Evolutionary conservation across 108 stramenopile genomes (phyloP).

Genomic region (Cyclostephanos invisitatus): DNA sequence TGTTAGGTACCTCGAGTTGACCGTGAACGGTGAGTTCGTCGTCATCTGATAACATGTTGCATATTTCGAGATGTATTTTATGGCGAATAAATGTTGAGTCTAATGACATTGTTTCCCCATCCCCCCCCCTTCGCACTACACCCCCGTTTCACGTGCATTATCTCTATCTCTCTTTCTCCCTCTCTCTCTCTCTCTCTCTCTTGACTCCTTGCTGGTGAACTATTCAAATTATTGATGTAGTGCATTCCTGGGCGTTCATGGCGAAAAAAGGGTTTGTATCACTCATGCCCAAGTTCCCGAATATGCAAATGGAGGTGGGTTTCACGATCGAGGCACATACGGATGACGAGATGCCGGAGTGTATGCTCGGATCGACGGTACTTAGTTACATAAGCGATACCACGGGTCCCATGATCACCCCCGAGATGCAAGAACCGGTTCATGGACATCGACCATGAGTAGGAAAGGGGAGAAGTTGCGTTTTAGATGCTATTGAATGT

Average conservation of each 20-base stretch:
- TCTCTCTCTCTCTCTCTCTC: neutral
- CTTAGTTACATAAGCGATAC: conserved; percentile 45
- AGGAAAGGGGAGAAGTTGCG: neutral
- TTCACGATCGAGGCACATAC: conserved; percentile 65
- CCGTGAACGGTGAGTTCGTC: conserved; percentile 48
- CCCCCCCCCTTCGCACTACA: too few relatives aligned
- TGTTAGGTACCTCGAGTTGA: conserved; percentile 56
- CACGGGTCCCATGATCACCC: conserved; percentile 42
- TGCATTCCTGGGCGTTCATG: conserved; percentile 60
- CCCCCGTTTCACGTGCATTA: too few relatives aligned
- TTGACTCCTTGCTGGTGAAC: neutral
- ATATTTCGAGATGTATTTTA: neutral
- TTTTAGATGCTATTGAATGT: too few relatives aligned
- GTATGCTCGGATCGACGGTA: conserved; percentile 55
- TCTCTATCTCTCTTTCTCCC: neutral
- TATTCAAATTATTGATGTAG: neutral
- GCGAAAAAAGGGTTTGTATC: conserved; percentile 69
- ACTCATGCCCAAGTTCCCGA: conserved; percentile 56
- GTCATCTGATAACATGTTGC: neutral
- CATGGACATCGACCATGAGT: conserved; percentile 45
- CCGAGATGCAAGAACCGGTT: conserved; percentile 48
- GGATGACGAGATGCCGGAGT: conserved; percentile 67
- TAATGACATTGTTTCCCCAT: too few relatives aligned
- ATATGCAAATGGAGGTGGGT: conserved; percentile 65
- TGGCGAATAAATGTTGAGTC: too few relatives aligned